Evolutionary conservation across 805 yeast genomes (phyloP).

Genomic region (Saccharomycodes ludwigii): DNA sequence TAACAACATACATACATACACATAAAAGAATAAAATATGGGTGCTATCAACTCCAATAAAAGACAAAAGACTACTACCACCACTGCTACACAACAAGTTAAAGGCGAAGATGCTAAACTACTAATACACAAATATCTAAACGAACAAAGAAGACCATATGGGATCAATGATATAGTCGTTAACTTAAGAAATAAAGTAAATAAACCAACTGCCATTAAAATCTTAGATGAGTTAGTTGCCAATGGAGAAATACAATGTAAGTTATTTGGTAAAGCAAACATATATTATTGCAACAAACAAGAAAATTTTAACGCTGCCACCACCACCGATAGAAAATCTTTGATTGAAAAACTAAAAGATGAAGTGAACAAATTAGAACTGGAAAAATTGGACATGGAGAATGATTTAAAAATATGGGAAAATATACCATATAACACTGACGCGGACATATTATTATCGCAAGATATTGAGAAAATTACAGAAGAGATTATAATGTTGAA

Average conservation of each 20-base stretch:
- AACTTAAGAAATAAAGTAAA: slow-evolving; percentile 31
- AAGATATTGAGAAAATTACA: too few species aligned
- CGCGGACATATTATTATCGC: too few species aligned
- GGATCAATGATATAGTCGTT: slow-evolving; percentile 31
- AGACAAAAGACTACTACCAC: too few species aligned
- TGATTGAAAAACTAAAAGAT: slow-evolving; percentile 8
- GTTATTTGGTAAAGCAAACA: slow-evolving; percentile 31
- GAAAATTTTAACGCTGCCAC: too few species aligned
- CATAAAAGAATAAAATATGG: too few species aligned
- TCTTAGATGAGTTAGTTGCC: slow-evolving; percentile 25
- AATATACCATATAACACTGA: too few species aligned
- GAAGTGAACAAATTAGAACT: slow-evolving; percentile 9
- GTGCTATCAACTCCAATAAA: too few species aligned
- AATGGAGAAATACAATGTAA: slow-evolving; percentile 26
- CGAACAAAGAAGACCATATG: slow-evolving; percentile 36
- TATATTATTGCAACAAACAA: slow-evolving; percentile 31
- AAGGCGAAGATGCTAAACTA: slow-evolving; percentile 17
- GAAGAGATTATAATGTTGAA: too few species aligned
- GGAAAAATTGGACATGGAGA: too few species aligned
- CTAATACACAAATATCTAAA: slow-evolving; percentile 27
- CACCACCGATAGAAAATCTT: too few species aligned
- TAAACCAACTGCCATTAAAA: slow-evolving; percentile 24
- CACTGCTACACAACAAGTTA: neutral
- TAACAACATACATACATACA: too few species aligned
- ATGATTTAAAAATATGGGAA: too few species aligned